Conservation (phyloP, 495 filamentous ascomycete genomes). For the Gamarada debralockiae region DNA sequence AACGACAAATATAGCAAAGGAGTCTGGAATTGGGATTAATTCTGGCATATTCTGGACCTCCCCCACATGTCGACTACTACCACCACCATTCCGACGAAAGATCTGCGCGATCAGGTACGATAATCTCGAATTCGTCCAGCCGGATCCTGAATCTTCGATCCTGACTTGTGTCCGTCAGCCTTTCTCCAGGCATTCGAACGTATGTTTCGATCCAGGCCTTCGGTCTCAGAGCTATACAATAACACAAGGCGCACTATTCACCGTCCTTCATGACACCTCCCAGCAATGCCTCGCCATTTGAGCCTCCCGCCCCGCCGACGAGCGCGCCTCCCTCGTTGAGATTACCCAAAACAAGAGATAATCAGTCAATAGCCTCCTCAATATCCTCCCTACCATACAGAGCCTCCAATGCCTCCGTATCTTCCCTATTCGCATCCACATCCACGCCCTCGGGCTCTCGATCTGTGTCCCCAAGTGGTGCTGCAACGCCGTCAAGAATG, state of each 20-base stretch:
- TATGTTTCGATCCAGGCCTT: slow-evolving; percentile 6
- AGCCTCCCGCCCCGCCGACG: slow-evolving; percentile 52
- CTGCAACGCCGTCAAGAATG: slow-evolving; percentile 51
- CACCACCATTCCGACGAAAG: background rate
- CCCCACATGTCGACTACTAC: slow-evolving; percentile 1
- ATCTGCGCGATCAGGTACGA: background rate
- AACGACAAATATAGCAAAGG: too few relatives aligned
- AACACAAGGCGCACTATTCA: background rate
- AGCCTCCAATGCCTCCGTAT: slow-evolving; percentile 50
- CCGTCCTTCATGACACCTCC: slow-evolving; percentile 55
- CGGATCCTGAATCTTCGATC: too few relatives aligned
- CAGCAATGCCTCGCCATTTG: slow-evolving; percentile 57
- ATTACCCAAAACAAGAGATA: slow-evolving; percentile 46
- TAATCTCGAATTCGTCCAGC: background rate
- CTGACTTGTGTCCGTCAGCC: background rate
- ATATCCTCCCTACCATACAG: slow-evolving; percentile 47
- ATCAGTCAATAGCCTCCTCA: slow-evolving; percentile 38
- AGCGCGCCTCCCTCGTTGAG: slow-evolving; percentile 36
- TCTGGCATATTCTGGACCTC: too few relatives aligned
- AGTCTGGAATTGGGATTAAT: too few relatives aligned
- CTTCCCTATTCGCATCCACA: slow-evolving; percentile 55
- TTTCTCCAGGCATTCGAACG: background rate
- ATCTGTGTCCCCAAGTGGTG: slow-evolving; percentile 55
- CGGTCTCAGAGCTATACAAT: slow-evolving; percentile 5
- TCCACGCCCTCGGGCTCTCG: slow-evolving; percentile 49